Percentiles rank a stretch among this genome's conserved stretches.
Conservation (phyloP, 1,284 basidiomycete species). For the Pterula multifida region DNA sequence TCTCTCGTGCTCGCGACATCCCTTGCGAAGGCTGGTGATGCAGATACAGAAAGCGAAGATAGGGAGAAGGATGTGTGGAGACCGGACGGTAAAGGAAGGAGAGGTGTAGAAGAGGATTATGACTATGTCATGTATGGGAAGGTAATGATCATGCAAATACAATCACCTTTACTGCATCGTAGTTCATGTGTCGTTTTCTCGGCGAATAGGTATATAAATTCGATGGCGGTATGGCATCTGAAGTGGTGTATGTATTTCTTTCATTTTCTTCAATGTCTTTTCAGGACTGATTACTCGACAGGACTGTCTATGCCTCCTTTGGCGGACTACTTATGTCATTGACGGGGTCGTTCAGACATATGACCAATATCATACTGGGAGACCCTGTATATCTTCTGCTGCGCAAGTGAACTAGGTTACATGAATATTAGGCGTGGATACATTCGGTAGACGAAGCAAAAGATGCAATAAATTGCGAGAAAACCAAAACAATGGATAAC, state of each 20-base stretch:
- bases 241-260: constrained; percentile 60
- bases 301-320: constrained; percentile 92
- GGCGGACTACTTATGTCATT: constrained; percentile 95
- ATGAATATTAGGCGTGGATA: not conserved
- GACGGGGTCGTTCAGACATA: constrained; percentile 86
- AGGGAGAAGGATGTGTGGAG: constrained; percentile 78
- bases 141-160: constrained; percentile 32
- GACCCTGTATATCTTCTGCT: constrained; percentile 88
- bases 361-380: constrained; percentile 86
- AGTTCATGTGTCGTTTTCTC: constrained; percentile 7
- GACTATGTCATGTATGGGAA: constrained; percentile 99
- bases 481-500: not conserved
- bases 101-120: constrained; percentile 90
- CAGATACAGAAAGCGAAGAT: constrained; percentile 39
- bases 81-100: constrained; percentile 75
- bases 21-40: constrained; percentile 51
- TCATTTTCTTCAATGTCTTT: constrained; percentile 5
- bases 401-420: constrained; percentile 42
- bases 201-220: constrained; percentile 83
- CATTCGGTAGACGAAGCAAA: not conserved
- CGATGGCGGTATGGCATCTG: constrained; percentile 67
- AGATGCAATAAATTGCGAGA: not conserved
- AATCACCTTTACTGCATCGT: constrained; percentile 3
- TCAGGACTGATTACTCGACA: constrained; percentile 22
- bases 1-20: constrained; percentile 82